Conservation (phyloP, 2,329 filamentous ascomycete genomes). For the Akanthomyces muscarius region DNA sequence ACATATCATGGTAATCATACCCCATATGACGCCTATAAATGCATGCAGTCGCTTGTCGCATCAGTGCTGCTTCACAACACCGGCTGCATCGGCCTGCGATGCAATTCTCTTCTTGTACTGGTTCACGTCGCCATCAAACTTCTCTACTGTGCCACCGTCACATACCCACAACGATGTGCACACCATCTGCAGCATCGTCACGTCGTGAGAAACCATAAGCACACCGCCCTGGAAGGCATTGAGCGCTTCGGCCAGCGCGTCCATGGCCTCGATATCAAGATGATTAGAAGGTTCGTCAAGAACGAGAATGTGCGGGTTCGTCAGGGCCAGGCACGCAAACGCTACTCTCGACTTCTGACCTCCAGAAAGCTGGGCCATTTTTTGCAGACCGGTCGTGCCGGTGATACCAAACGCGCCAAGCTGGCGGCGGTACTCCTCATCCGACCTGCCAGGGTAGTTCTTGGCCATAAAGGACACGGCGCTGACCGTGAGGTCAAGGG, state of each 20-base stretch:
- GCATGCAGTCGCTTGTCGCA: neutral
- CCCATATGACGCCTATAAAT: conserved; percentile 8
- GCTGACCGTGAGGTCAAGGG: conserved; percentile 80
- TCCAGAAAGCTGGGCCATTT: conserved; percentile 90
- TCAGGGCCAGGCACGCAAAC: conserved; percentile 91
- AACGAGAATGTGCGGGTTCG: conserved; percentile 93
- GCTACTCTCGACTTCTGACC: conserved; percentile 98
- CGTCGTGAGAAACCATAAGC: conserved; percentile 98
- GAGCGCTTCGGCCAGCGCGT: conserved; percentile 81
- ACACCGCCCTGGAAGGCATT: conserved; percentile 89
- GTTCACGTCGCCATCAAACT: conserved; percentile 92
- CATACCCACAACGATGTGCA: conserved; percentile 96
- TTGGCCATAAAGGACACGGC: conserved; percentile 96
- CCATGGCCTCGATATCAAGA: conserved; percentile 98
- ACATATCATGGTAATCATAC: conserved; percentile 1
- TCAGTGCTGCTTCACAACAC: conserved; percentile 70
- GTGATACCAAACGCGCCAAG: conserved; percentile 88
- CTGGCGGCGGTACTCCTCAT: conserved; percentile 95
- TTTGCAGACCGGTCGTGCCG: conserved; percentile 92
- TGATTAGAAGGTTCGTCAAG: conserved; percentile 99
- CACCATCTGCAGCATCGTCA: conserved; percentile 96
- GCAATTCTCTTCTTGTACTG: conserved; percentile 96
- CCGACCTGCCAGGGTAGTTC: conserved; percentile 81
- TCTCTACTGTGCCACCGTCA: conserved; percentile 87
- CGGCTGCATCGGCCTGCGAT: conserved; percentile 80